These are phyloP conservation scores for Apiospora marii DNA, from an alignment of 2,329 filamentous ascomycete genomes.

Conservation along the genomic window DNA sequence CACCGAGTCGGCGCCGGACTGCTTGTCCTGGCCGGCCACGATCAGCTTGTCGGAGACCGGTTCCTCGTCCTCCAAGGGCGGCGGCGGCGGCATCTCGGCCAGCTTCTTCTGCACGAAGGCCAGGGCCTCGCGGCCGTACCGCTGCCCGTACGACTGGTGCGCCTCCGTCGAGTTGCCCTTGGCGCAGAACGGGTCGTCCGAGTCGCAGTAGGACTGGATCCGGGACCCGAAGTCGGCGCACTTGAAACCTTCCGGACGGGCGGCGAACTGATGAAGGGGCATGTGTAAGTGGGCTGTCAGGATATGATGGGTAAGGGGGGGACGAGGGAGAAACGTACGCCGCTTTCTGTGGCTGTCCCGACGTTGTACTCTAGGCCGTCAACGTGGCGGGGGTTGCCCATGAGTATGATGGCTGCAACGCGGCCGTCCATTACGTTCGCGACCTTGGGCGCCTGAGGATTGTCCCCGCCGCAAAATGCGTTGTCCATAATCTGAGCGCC, in stretches of 20 bases:
- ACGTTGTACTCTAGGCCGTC: constrained; percentile 62
- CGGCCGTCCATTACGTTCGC: constrained; percentile 54
- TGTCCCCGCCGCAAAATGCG: constrained; percentile 65
- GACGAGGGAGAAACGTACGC: constrained; percentile 52
- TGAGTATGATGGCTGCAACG: constrained; percentile 65
- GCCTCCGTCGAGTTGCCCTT: constrained; percentile 60
- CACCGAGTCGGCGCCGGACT: neutral
- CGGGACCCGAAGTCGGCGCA: constrained; percentile 60
- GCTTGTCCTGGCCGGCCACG: neutral
- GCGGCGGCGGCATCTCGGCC: constrained; percentile 11
- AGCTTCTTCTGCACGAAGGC: constrained; percentile 64
- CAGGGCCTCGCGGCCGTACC: constrained; percentile 64
- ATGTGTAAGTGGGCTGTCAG: constrained; percentile 22
- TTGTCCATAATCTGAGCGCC: constrained; percentile 70
- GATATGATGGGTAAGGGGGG: neutral
- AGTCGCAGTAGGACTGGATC: constrained; percentile 65
- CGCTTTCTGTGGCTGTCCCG: constrained; percentile 62
- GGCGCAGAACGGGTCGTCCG: constrained; percentile 67
- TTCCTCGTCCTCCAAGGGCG: neutral
- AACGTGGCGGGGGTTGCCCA: constrained; percentile 65
- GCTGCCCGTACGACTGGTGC: constrained; percentile 65
- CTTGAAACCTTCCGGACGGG: constrained; percentile 60
- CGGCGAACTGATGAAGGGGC: constrained; percentile 56
- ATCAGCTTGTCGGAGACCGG: neutral
- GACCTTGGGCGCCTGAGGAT: constrained; percentile 52